These are phyloP conservation scores for Cladosporium cucumerinum DNA, from an alignment of 2,329 filamentous ascomycete genomes.

Conservation along the genomic window DNA sequence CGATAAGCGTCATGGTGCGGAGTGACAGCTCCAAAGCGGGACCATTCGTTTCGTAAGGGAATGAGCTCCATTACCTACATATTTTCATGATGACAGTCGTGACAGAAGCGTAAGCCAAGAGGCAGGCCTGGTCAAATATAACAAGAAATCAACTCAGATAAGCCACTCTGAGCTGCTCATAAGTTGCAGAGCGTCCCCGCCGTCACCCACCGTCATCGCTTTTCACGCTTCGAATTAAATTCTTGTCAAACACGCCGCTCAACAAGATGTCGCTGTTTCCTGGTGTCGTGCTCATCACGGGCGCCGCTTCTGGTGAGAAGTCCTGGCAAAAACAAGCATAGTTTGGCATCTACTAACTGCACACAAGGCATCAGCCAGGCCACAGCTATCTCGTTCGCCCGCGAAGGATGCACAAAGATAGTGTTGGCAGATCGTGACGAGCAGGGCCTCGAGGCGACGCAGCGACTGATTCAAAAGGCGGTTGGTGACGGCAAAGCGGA, in stretches of 20 bases:
- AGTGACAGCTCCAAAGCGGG: not conserved
- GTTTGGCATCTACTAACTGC: conserved; percentile 1
- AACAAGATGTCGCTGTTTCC: conserved; percentile 28
- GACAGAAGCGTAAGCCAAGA: not conserved
- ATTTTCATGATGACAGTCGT: not conserved
- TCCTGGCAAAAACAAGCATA: conserved; percentile 2
- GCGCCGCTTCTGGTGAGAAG: conserved; percentile 32
- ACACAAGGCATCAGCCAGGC: conserved; percentile 43
- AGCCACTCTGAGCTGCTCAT: not conserved
- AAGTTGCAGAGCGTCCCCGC: not conserved
- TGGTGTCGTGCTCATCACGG: conserved; percentile 35
- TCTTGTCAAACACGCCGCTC: not conserved
- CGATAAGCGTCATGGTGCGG: conserved; percentile 34
- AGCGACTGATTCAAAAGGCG: conserved; percentile 30
- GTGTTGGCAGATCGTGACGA: conserved; percentile 41
- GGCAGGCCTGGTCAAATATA: not conserved
- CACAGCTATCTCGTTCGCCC: conserved; percentile 44
- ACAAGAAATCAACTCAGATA: not conserved
- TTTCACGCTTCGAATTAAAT: not conserved
- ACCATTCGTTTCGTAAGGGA: conserved; percentile 13
- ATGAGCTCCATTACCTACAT: conserved; percentile 13
- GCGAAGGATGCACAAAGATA: conserved; percentile 44
- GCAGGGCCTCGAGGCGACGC: conserved; percentile 35
- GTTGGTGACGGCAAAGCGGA: conserved; percentile 22
- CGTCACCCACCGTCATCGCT: not conserved